Evolutionary conservation across 1,284 basidiomycete species (phyloP).

Genomic region (Rhizoctonia solani): DNA sequence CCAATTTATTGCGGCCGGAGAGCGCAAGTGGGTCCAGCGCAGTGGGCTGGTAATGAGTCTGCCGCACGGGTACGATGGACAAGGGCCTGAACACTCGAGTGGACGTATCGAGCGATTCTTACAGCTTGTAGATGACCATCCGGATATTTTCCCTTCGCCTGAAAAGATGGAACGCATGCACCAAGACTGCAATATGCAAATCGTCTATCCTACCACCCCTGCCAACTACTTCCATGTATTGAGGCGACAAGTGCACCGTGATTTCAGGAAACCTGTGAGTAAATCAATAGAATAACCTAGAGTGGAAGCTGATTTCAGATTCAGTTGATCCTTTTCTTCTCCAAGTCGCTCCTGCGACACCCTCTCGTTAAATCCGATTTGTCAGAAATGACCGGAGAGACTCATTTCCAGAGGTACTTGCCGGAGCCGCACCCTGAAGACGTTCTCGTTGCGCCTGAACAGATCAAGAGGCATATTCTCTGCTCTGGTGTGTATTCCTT

Average conservation of each 20-base stretch:
- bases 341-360: slow-evolving; percentile 93
- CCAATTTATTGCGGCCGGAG: slow-evolving; percentile 97
- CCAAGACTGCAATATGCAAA: slow-evolving; percentile 99
- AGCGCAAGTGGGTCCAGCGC: slow-evolving; percentile 98
- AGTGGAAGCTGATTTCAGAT: slow-evolving; percentile 15
- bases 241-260: slow-evolving; percentile 91
- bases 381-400: slow-evolving; percentile 87
- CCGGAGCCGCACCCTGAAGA: slow-evolving; percentile 77
- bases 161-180: slow-evolving; percentile 94
- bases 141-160: slow-evolving; percentile 83
- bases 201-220: slow-evolving; percentile 93
- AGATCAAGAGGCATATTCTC: slow-evolving; percentile 90
- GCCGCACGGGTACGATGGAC: slow-evolving; percentile 98
- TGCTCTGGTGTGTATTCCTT: slow-evolving; percentile 62
- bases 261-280: slow-evolving; percentile 90
- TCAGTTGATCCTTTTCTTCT: slow-evolving; percentile 92
- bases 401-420: slow-evolving; percentile 90
- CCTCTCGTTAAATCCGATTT: slow-evolving; percentile 86
- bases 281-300: neutral
- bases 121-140: slow-evolving; percentile 97
- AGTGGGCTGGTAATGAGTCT: slow-evolving; percentile 90
- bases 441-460: slow-evolving; percentile 75
- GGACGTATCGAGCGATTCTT: slow-evolving; percentile 96
- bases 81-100: slow-evolving; percentile 98
- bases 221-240: slow-evolving; percentile 97